Base-by-base conservation (phyloP, 495 filamentous ascomycete genomes). In the Podospora pseudocomata region DNA sequence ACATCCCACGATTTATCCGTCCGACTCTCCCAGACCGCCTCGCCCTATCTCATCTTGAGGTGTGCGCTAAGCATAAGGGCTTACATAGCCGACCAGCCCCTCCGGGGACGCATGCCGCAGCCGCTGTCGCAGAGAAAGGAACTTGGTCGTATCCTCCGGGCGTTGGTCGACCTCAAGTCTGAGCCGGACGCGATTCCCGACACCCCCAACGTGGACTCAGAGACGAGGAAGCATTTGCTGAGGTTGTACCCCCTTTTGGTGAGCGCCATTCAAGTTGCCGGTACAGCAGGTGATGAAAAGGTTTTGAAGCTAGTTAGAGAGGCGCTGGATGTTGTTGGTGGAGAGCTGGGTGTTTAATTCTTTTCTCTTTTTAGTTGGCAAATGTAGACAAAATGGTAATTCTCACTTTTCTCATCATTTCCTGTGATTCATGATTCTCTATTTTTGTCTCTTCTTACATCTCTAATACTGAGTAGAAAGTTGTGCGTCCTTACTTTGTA, bases 21-120 rank as follows among this genome's bases (percentile, higher is more conserved):
- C 53, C 76, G 87, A 7, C 86, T 99, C 26, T 91, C 94, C 0
- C 85, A 88, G 71, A 90, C 90, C 1, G 87, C 90, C 2, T 89
- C 92, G 3, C 93, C 94, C 0, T 95, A 92, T 70, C 82, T 98
- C 0, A 91, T 98, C 61, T 83, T 97, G 4, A 89, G 95, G 5
- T 88, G 87, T 27, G 92, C 91, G 1, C 81, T 97, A 7, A 88
- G 92, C 1, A 77, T 99, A 32, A 87, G 92, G 62, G 82, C 88
- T 3, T 97, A 96, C 73, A 89, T 94, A 59, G 90, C 93, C 5
- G 95, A 99, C 77, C 95, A 97, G 73, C 95, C 95, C 18, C 82
- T 99, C 13, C 84, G 95, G 18, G 96, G 95, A 0, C 82, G 88
- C n/a, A 94, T 95, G 90, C 95, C 95, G 34, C 92, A 96, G 76